Conservation (phyloP, 1,139 yeast genomes). For the Pichia sp. region DNA sequence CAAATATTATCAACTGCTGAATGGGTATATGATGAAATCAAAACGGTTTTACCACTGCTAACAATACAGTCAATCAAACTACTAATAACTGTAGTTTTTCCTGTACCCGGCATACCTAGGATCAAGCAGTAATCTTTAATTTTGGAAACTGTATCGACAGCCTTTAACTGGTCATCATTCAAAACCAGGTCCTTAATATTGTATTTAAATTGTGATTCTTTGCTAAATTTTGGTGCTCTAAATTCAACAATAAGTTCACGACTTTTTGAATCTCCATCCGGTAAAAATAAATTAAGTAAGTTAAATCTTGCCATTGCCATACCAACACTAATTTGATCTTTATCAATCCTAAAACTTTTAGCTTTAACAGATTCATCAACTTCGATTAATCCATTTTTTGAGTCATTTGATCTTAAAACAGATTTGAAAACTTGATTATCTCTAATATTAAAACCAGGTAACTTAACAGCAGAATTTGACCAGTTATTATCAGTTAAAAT, state of each 20-base stretch:
- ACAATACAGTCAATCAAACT: conserved; percentile 61
- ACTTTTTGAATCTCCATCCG: conserved; percentile 42
- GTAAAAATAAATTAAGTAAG: conserved; percentile 56
- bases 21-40: conserved; percentile 85
- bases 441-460: conserved; percentile 36
- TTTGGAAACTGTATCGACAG: conserved; percentile 57
- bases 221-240: conserved; percentile 38
- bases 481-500: conserved; percentile 49
- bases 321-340: conserved; percentile 71
- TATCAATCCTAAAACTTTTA: conserved; percentile 58
- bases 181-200: conserved; percentile 21
- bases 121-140: conserved; percentile 74
- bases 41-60: conserved; percentile 53
- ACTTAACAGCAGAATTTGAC: conserved; percentile 37
- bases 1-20: conserved; percentile 93
- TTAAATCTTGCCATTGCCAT: conserved; percentile 74
- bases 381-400: neutral
- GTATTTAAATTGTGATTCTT: conserved; percentile 26
- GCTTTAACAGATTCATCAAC: conserved; percentile 3
- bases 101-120: conserved; percentile 98
- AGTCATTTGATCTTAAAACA: conserved; percentile 24
- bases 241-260: conserved; percentile 60
- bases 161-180: conserved; percentile 65
- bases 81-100: conserved; percentile 90
- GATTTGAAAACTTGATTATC: conserved; percentile 47